A percentile compares a stretch with the other conserved stretches of the same genome.
phyloP scores from a whole-genome alignment of 2,329 filamentous ascomycete species.

The Metarhizium brunneum region DNA sequence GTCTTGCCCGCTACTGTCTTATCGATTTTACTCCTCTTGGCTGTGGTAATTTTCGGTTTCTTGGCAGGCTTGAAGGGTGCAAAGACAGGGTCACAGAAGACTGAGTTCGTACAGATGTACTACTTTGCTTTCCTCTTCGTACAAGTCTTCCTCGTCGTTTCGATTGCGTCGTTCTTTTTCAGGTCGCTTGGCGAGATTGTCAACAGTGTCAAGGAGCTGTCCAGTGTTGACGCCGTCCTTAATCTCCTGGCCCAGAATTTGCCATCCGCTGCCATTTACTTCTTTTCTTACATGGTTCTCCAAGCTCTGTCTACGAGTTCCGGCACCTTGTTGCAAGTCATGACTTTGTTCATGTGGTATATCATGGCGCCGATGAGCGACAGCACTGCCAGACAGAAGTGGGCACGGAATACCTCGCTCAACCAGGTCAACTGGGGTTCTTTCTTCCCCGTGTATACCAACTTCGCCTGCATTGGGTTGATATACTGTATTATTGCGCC shows the following conservation, averaged over 20 bases:
- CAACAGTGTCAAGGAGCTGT: conserved; percentile 32
- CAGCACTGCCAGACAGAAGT: conserved; percentile 74
- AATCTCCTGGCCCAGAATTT: conserved; percentile 66
- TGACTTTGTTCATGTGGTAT: conserved; percentile 72
- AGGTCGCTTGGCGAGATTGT: conserved; percentile 57
- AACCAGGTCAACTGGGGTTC: conserved; percentile 78
- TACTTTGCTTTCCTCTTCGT: conserved; percentile 94
- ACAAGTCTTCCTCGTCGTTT: conserved; percentile 89
- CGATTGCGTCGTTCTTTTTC: conserved; percentile 64
- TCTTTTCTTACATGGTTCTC: conserved; percentile 97
- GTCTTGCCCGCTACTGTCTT: conserved; percentile 73
- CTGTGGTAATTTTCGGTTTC: conserved; percentile 70
- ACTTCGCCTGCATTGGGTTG: conserved; percentile 84
- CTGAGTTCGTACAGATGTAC: conserved; percentile 80
- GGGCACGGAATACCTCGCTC: conserved; percentile 71
- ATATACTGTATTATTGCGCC: conserved; percentile 87
- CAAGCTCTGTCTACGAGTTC: conserved; percentile 88
- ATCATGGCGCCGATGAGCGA: conserved; percentile 73
- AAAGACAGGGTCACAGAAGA: conserved; percentile 70
- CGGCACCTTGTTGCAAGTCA: conserved; percentile 76
- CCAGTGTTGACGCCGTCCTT: conserved; percentile 58
- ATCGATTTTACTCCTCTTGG: conserved; percentile 65
- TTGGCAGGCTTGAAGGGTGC: conserved; percentile 67
- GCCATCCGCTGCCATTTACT: conserved; percentile 86
- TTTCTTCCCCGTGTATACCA: conserved; percentile 94